Evolutionary conservation across 495 filamentous ascomycete genomes (phyloP).

Genomic region (Penicillium desertorum): DNA sequence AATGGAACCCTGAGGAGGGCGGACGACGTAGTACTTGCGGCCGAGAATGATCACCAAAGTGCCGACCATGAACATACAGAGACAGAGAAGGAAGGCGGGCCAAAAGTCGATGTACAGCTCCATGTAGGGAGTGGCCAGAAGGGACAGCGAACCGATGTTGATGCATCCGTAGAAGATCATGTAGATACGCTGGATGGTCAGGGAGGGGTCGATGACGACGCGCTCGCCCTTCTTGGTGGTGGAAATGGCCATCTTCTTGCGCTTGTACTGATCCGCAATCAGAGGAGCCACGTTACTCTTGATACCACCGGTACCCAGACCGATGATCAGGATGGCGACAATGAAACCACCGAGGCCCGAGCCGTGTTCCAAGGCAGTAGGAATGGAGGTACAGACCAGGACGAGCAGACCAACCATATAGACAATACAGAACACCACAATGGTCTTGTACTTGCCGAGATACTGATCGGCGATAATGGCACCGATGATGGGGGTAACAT

Average conservation of each 20-base stretch:
- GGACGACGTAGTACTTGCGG: slow-evolving; percentile 58
- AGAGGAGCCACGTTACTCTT: slow-evolving; percentile 64
- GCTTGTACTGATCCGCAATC: slow-evolving; percentile 73
- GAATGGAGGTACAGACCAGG: slow-evolving; percentile 50
- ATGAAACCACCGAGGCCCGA: slow-evolving; percentile 52
- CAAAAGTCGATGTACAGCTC: slow-evolving; percentile 70
- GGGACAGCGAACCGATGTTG: slow-evolving; percentile 71
- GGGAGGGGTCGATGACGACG: slow-evolving; percentile 71
- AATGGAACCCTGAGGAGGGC: slow-evolving; percentile 62
- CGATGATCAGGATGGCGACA: slow-evolving; percentile 47
- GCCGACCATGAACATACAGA: slow-evolving; percentile 58
- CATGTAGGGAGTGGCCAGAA: slow-evolving; percentile 63
- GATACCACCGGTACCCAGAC: slow-evolving; percentile 65
- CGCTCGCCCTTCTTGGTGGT: slow-evolving; percentile 63
- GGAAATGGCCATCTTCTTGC: slow-evolving; percentile 57
- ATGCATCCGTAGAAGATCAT: slow-evolving; percentile 75
- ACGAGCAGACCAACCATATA: slow-evolving; percentile 51
- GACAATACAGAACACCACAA: slow-evolving; percentile 54
- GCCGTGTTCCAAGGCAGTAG: slow-evolving; percentile 43
- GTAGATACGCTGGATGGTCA: slow-evolving; percentile 74
- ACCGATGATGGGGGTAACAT: slow-evolving; percentile 57
- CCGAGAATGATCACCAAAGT: slow-evolving; percentile 53
- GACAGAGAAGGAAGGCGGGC: slow-evolving; percentile 70
- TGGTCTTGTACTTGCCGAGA: slow-evolving; percentile 69
- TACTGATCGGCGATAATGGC: slow-evolving; percentile 65